These are phyloP conservation scores for Candida ficus DNA, from an alignment of 805 yeast genomes.

Conservation along the genomic window DNA sequence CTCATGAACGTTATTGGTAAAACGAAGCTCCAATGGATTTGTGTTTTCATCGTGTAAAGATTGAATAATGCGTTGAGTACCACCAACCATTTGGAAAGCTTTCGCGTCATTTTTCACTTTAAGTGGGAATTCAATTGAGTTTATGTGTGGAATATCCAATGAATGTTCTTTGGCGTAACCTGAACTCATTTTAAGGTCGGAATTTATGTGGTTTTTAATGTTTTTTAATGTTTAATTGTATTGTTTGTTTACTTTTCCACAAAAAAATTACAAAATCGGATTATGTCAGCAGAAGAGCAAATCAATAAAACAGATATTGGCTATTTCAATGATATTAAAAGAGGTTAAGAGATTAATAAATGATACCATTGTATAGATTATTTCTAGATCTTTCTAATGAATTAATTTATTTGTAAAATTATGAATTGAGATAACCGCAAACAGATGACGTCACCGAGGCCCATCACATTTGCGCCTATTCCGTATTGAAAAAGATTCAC, in stretches of 20 bases:
- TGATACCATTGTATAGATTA: too few species aligned
- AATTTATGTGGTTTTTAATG: background rate
- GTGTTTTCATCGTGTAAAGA: slow-evolving; percentile 26
- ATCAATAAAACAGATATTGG: too few species aligned
- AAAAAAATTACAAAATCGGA: background rate
- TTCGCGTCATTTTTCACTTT: slow-evolving; percentile 54
- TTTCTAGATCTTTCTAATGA: too few species aligned
- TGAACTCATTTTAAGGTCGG: slow-evolving; percentile 14
- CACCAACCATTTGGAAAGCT: slow-evolving; percentile 72
- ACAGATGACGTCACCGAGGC: too few species aligned
- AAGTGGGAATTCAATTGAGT: slow-evolving; percentile 77
- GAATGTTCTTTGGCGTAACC: slow-evolving; percentile 48
- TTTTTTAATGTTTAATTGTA: background rate
- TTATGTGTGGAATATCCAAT: slow-evolving; percentile 67
- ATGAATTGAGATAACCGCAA: too few species aligned
- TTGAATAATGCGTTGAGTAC: slow-evolving; percentile 33
- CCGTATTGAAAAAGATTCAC: too few species aligned
- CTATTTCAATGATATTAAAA: too few species aligned
- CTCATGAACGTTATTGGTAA: slow-evolving; percentile 35
- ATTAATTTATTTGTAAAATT: too few species aligned
- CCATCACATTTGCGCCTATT: too few species aligned
- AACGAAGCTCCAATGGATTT: slow-evolving; percentile 35
- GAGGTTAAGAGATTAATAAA: too few species aligned
- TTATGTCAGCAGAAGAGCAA: background rate
- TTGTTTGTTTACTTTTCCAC: slow-evolving; percentile 1